phyloP scores from a whole-genome alignment of 306 rosid species.

The Styphnolobium japonicum region DNA sequence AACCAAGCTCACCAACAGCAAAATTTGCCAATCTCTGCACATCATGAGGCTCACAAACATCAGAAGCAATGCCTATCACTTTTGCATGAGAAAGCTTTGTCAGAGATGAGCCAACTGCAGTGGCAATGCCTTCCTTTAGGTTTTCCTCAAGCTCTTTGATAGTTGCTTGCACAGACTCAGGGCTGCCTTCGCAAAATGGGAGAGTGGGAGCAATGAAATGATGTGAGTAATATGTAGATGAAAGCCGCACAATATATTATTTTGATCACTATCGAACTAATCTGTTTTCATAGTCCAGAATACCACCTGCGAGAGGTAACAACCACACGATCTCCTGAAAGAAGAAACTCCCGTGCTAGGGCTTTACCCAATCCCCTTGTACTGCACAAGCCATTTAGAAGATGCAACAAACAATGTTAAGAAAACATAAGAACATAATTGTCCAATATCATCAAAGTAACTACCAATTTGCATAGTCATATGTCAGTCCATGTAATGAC shows the following conservation, averaged over 20 bases:
- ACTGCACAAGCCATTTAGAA: constrained; percentile 50
- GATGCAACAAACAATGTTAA: constrained; percentile 14
- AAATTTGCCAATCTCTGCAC: constrained; percentile 72
- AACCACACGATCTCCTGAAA: constrained; percentile 81
- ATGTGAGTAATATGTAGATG: constrained; percentile 26
- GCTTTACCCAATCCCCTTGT: constrained; percentile 98
- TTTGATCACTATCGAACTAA: background rate
- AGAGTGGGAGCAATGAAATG: background rate
- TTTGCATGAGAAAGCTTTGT: constrained; percentile 62
- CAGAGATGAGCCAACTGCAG: constrained; percentile 51
- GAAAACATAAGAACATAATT: background rate
- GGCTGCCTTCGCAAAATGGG: constrained; percentile 60
- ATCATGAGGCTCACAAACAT: constrained; percentile 76
- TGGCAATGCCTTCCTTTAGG: constrained; percentile 63
- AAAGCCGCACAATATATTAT: constrained; percentile 6
- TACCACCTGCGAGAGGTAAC: constrained; percentile 90
- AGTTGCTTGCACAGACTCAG: constrained; percentile 69
- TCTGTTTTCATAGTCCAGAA: constrained; percentile 21
- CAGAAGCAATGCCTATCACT: constrained; percentile 82
- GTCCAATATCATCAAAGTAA: background rate
- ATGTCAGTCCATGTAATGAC: constrained; percentile 2
- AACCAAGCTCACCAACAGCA: constrained; percentile 63
- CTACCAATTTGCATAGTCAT: background rate
- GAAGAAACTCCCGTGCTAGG: constrained; percentile 91
- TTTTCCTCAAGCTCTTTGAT: constrained; percentile 84